Conservation (phyloP, 108 stramenopile genomes). For the Mediolabrus comicus region DNA sequence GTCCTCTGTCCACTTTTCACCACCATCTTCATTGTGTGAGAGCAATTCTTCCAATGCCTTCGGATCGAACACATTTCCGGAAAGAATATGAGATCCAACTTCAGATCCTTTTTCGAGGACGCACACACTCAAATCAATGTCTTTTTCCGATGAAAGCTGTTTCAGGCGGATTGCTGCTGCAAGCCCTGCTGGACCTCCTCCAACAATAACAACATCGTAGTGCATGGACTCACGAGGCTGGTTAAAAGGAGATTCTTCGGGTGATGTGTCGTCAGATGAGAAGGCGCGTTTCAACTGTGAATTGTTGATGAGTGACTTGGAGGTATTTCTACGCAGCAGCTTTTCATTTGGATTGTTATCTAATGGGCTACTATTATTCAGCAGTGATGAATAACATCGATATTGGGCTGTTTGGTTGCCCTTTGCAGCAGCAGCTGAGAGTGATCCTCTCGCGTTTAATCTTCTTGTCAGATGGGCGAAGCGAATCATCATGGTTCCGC, state of each 20-base stretch:
- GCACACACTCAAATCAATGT: conserved; percentile 92
- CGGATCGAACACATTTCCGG: conserved; percentile 98
- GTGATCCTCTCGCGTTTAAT: not conserved
- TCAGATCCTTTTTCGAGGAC: conserved; percentile 97
- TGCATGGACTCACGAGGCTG: conserved; percentile 83
- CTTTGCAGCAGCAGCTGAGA: not conserved
- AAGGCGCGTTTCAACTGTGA: not conserved
- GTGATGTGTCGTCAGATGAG: not conserved
- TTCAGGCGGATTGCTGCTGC: conserved; percentile 94
- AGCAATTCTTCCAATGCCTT: conserved; percentile 94
- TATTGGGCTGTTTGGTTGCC: not conserved
- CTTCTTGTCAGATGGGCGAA: not conserved
- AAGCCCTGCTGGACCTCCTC: conserved; percentile 93
- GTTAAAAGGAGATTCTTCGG: not conserved
- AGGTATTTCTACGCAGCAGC: not conserved
- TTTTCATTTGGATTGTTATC: not conserved
- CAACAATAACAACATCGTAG: conserved; percentile 89
- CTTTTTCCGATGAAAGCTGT: conserved; percentile 88
- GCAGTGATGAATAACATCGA: not conserved
- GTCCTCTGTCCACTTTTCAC: conserved; percentile 68
- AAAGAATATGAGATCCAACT: conserved; percentile 97
- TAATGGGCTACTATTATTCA: not conserved
- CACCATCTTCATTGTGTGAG: conserved; percentile 69
- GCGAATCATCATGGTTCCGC: not conserved
- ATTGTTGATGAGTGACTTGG: not conserved